Evolutionary conservation across 345 rosid species (phyloP).

Genomic region (Trapa incisa): DNA sequence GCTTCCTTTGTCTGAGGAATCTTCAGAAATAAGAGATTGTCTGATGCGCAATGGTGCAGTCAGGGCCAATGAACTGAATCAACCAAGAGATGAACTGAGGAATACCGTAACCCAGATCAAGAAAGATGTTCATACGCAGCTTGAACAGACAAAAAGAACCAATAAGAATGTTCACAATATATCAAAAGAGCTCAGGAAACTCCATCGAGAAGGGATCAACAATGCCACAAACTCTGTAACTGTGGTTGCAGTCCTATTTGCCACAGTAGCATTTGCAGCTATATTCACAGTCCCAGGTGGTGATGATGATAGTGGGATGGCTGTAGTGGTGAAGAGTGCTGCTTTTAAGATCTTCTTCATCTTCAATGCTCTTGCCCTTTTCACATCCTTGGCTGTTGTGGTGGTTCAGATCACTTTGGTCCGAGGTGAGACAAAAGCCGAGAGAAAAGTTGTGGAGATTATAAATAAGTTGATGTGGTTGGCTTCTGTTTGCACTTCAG

Average conservation of each 20-base stretch:
- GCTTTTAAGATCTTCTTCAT: slow-evolving; percentile 1
- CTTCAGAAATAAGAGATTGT: background rate
- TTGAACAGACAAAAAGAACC: background rate
- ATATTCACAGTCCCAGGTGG: slow-evolving; percentile 17
- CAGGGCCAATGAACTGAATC: too few relatives aligned
- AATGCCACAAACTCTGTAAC: slow-evolving; percentile 18
- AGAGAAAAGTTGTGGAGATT: background rate
- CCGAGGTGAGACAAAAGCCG: background rate
- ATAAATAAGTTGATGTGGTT: background rate
- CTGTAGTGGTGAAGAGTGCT: background rate
- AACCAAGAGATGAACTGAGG: too few relatives aligned
- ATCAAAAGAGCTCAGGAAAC: background rate
- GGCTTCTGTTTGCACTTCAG: background rate
- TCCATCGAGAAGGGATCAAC: slow-evolving; percentile 12
- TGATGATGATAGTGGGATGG: background rate
- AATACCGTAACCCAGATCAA: too few relatives aligned
- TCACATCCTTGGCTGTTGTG: background rate
- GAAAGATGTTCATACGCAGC: too few relatives aligned
- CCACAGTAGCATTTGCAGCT: slow-evolving; percentile 21
- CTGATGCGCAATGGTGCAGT: background rate
- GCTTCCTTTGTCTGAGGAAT: background rate
- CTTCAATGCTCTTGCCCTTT: background rate
- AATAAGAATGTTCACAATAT: background rate
- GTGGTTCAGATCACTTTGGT: background rate
- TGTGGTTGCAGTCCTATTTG: slow-evolving; percentile 19